Conservation (phyloP, 192 early-diverging fungal genomes). For the Backusella parvicylindrica region DNA sequence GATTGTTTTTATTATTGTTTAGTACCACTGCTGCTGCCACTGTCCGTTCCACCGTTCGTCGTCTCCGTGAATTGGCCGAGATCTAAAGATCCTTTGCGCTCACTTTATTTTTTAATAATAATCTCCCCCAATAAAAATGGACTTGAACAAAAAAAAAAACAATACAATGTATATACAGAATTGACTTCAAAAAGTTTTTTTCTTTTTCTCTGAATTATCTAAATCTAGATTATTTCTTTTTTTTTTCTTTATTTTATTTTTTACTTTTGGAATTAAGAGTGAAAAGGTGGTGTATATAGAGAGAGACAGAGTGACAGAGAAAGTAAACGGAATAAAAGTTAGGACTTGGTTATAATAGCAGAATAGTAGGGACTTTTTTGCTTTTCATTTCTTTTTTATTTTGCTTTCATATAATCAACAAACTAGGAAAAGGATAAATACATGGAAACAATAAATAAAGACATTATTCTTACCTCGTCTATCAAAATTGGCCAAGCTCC, state of each 20-base stretch:
- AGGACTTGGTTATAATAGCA: no score
- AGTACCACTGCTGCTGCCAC: slow-evolving; percentile 83
- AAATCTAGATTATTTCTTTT: not conserved
- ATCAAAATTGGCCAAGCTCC: slow-evolving; percentile 86
- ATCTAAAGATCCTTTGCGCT: slow-evolving; percentile 54
- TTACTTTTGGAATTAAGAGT: not conserved
- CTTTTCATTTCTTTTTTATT: no score
- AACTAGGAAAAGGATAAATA: slow-evolving; percentile 7
- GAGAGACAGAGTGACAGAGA: no score
- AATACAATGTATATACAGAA: not conserved
- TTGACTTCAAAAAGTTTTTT: not conserved
- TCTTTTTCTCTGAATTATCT: no score
- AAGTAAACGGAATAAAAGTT: no score
- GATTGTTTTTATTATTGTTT: slow-evolving; percentile 77
- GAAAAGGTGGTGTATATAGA: not conserved
- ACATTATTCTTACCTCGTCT: slow-evolving; percentile 51
- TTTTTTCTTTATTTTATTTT: not conserved
- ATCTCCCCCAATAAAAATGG: not conserved
- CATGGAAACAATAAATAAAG: not conserved
- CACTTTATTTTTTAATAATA: not conserved
- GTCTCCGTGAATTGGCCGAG: slow-evolving; percentile 90
- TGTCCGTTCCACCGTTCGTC: slow-evolving; percentile 90
- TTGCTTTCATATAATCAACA: slow-evolving; percentile 19
- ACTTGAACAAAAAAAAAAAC: not conserved
- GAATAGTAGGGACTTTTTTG: not conserved